Evolutionary conservation across 352 stramenopile species (phyloP), one percentile per base, ranked within the genome.

Genomic region (Vaucheria bursata): DNA sequence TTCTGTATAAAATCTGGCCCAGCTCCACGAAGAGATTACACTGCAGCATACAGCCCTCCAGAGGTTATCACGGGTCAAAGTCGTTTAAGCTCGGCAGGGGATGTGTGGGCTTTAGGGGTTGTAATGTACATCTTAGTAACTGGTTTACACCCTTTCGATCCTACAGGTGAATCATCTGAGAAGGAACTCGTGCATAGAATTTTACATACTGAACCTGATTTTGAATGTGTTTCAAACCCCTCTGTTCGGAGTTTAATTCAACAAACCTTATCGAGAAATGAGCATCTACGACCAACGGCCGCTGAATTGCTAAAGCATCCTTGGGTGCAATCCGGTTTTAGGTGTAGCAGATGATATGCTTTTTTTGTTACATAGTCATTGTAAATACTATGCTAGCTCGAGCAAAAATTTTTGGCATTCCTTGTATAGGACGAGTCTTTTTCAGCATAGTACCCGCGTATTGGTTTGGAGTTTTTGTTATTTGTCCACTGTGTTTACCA

Each of bases 51-150:
- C 77, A 73, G 39, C 49, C 70, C 77, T 0, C 77, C 77, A 0
- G 77, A 82, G 70, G 66, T 82, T 0, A 40, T 82, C 1, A 64
- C 53, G 5, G 50, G 64, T 0, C 25, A 40, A 34, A 52, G 71
- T 8, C 34, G 71, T 34, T 49, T 73, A 7, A 79, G 70, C 33
- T 40, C 70, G 1, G 65, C 65, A 38, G 91, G 94, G 1, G 93
- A 97, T 84, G 94, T 93, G 81, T 97, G 92, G 92, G 93, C 89
- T 79, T 85, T 97, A 6, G 93, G 93, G 34, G 92, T 97, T 4
- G 93, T 97, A 78, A 81, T 94, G 36, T 97, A 93, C 83, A 95
- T 97, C 64, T 76, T 97, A 45, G 75, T 97, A n/a, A 80, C 66
- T 8, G 79, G 79, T 0, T n/a, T 40, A n/a, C 77, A 82, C 69